Base-by-base conservation (phyloP, 2,329 filamentous ascomycete species). In the Beauveria asiatica region DNA sequence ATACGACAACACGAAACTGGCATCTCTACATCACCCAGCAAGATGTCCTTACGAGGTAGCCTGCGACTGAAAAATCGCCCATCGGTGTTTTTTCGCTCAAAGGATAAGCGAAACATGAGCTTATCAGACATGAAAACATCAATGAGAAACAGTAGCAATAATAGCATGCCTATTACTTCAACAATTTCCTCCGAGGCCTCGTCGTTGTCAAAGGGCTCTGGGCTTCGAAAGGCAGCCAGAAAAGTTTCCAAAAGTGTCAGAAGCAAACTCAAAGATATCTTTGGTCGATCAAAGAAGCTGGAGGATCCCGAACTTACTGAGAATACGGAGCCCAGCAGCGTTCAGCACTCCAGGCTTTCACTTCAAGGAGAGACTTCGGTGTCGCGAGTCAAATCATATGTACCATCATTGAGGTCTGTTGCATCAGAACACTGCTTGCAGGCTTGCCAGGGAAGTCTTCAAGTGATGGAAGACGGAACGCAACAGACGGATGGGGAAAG, bases 241-340 rank as follows among this genome's bases (percentile, higher is more conserved):
- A 85, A 83, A 37, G 82, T 85, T 16, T 89, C 87, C 0, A 79
- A 76, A 17, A 82, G 80, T 0, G 67, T 91, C 44, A 87, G 80
- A 66, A 80, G 77, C 52, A 88, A 79, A 61, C 66, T 91, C 62
- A 87, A 80, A 69, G 72, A 67, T 3, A 55, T 76, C 1, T 75
- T 76, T 53, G 65, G 67, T 19, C 65, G 67, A 45, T 60, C 68
- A 4, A 71, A 68, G 55, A 66, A 64, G 33, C 45, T 44, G 1
- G 59, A 67, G 0, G 62, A 50, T 19, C 44, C 16, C 8, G 23
- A 8, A 52, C 62, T 62, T 1, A 63, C 67, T 30, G 63, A 66
- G 30, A 65, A 66, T 11, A 65, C 65, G 1, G 65, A 70, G 6
- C 64, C 70, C 23, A 68, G 74, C 3, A 68, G 67, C 25, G 72